Base-by-base conservation (phyloP, 2,329 filamentous ascomycete genomes). In the Colletotrichum godetiae region DNA sequence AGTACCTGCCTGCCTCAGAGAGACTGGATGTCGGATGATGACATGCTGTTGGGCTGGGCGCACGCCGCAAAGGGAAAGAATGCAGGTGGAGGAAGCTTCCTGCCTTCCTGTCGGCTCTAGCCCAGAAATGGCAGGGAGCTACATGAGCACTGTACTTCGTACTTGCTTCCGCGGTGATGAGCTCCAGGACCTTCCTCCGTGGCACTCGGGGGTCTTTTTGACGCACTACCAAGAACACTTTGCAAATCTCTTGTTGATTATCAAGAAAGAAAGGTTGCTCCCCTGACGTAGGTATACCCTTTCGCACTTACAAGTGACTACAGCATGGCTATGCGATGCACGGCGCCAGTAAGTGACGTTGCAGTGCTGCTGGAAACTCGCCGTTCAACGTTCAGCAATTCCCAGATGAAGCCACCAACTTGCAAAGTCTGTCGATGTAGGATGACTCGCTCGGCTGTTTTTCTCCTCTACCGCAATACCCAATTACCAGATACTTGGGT, bases 11-110 rank as follows among this genome's bases (percentile, higher is more conserved):
- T n/a, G 42, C 42, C 19, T n/a, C n/a, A 49, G 55, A 60, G 29
- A 70, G 66, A 69, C 42, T 66, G 67, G 67, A 66, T 71, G 67
- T 35, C 65, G 67, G 60, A 66, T 71, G 67, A 71, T 65, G 71
- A 57, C 70, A 73, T 73, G 65, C 15, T 15, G 37, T 13, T 27
- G 27, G 27, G 37, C 66, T 15, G 55, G 35, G 59, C 66, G 46
- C n/a, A n/a, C n/a, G n/a, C n/a, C n/a, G n/a, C 59, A 29, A 55
- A 49, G 55, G 24, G 27, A 19, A 53, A 31, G 37, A 33, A 42
- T 63, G 65, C 65, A 49, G 42, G 42, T 49, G 42, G 15, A 67
- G 53, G 58, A 58, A 19, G 33, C 53, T 64, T 27, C 15, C n/a
- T 69, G 42, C 12, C 11, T 15, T 27, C 15, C 27, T 69, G 42